A percentile compares a stretch with the other conserved stretches of the same genome.
Conservation (phyloP, 108 stramenopile genomes). For the Asterionellopsis glacialis region DNA sequence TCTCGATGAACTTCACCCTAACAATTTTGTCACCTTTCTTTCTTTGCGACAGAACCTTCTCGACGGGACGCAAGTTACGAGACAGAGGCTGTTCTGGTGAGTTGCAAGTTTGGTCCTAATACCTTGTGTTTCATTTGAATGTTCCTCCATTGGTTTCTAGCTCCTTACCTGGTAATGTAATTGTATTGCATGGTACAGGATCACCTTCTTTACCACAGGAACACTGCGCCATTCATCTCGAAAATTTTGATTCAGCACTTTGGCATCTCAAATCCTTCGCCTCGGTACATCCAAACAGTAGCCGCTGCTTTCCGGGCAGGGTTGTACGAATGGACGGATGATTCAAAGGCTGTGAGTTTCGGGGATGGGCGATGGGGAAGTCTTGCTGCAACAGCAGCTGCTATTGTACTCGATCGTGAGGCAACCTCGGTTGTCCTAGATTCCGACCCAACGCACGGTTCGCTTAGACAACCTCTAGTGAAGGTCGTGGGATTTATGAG, state of each 20-base stretch:
- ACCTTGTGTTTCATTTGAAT: background rate
- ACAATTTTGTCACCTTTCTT: constrained; percentile 40
- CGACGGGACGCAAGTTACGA: constrained; percentile 59
- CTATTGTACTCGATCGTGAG: constrained; percentile 45
- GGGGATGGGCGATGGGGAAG: constrained; percentile 36
- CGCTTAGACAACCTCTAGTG: constrained; percentile 36
- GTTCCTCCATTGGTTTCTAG: too few relatives aligned
- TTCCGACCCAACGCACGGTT: constrained; percentile 42
- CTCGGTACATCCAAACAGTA: constrained; percentile 33
- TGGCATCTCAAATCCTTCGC: constrained; percentile 65
- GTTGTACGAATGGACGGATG: constrained; percentile 15
- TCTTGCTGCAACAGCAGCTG: constrained; percentile 42
- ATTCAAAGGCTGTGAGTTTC: constrained; percentile 19
- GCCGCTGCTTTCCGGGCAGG: constrained; percentile 57
- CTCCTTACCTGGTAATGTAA: too few relatives aligned
- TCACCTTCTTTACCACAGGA: constrained; percentile 50
- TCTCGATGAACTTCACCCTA: constrained; percentile 69
- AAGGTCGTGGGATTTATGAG: constrained; percentile 47
- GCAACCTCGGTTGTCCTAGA: constrained; percentile 33
- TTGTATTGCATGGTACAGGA: constrained; percentile 8
- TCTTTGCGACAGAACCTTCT: constrained; percentile 42
- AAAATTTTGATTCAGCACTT: constrained; percentile 52
- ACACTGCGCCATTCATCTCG: constrained; percentile 54
- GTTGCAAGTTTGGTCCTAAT: too few relatives aligned
- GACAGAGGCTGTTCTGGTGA: constrained; percentile 6